phyloP scores from a whole-genome alignment of 2,329 filamentous ascomycete genomes.

The Stagonosporopsis cucurbitacearum region DNA sequence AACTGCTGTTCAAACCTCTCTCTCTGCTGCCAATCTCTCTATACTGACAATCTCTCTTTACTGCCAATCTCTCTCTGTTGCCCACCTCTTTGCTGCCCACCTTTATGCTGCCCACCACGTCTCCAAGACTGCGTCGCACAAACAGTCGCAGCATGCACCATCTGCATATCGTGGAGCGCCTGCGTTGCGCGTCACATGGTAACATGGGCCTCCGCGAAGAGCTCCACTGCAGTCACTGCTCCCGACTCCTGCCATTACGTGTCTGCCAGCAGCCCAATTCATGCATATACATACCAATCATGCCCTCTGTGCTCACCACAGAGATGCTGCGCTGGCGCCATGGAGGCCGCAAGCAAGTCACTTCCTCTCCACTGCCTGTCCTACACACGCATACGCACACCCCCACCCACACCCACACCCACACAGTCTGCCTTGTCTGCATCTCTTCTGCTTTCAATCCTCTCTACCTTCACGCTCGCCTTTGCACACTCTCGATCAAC shows the following conservation, averaged over 20 bases:
- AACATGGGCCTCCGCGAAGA: constrained; percentile 24
- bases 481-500: neutral
- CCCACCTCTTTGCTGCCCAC: neutral
- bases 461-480: too few relatives aligned
- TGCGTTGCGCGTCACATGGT: constrained; percentile 24
- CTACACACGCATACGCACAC: too few relatives aligned
- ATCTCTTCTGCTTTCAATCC: neutral
- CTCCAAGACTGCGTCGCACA: constrained; percentile 8
- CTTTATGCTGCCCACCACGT: neutral
- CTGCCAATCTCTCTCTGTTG: too few relatives aligned
- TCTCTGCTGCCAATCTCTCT: too few relatives aligned
- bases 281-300: constrained; percentile 12
- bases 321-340: constrained; percentile 35
- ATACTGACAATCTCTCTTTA: too few relatives aligned
- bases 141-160: constrained; percentile 12
- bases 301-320: constrained; percentile 26
- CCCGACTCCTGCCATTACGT: constrained; percentile 27
- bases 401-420: too few relatives aligned
- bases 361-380: neutral
- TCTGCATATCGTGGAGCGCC: neutral
- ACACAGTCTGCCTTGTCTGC: neutral
- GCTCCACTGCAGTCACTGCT: constrained; percentile 21
- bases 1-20: neutral
- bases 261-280: neutral
- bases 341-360: constrained; percentile 21